Base-by-base conservation (phyloP, 306 rosid genomes). In the Boehmeria nivea region DNA sequence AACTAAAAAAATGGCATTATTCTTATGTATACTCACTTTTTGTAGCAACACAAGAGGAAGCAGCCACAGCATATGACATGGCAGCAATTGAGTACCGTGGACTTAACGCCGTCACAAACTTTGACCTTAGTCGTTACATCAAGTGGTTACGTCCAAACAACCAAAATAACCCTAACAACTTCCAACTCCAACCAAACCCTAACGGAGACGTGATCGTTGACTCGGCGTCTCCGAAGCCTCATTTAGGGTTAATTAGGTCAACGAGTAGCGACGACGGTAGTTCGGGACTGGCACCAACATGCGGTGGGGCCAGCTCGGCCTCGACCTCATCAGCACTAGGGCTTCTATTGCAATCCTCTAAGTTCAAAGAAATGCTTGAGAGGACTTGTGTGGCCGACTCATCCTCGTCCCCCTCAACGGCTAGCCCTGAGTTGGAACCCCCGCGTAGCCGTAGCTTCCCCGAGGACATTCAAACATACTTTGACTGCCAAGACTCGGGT, bases 21-120 rank as follows among this genome's bases (percentile, higher is more conserved):
- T 4, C 1, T 19, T 39, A 40, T 15, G 1, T 43, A 17, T n/a
- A 22, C 28, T 18, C 5, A 50, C 3, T 12, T 46, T 12, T 14
- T 31, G 50, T 73, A 86, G 98, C 98, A 59, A 86, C 98, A 23
- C 98, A 90, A 69, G 98, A 90, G 75, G 98, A 90, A 71, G 95
- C 98, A 28, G 98, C 98, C 33, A 65, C 67, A 2, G 98, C 98
- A 15, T 90, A 90, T 71, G 98, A 90, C 65, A 66, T 68, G 78
- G 98, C 98, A 33, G 98, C 98, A 12, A 82, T 90, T 60, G 82
- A 86, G 57, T 72, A 86, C 15, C 83, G 95, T 5, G 98, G 98
- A 63, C 82, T 87, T 64, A 84, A 90, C 60, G 98, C 98, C 38
- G 82, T 90, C 64, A 90, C 98, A 21, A 90, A 90, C 68, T 90